Evolutionary conservation across 169 alveolate genomes (phyloP).

Genomic region (Plasmodium gallinaceum): DNA sequence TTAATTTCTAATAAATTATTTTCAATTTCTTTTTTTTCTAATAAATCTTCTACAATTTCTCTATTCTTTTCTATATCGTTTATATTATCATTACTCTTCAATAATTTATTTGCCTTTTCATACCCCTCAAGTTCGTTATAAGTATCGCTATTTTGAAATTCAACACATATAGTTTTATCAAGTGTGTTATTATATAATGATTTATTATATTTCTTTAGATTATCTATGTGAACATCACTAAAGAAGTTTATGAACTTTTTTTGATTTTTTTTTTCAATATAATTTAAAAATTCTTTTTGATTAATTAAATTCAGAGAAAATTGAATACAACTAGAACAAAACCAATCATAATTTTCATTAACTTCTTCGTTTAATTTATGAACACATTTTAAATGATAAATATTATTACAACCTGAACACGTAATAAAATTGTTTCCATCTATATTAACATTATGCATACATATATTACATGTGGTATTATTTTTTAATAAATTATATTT

Average conservation of each 20-base stretch:
- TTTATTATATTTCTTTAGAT: not conserved
- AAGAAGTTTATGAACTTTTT: constrained; percentile 24
- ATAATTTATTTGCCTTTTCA: constrained; percentile 27
- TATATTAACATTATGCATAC: constrained; percentile 59
- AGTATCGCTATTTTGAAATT: not conserved
- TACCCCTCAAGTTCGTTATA: constrained; percentile 2
- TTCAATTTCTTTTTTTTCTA: constrained; percentile 21
- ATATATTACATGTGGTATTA: constrained; percentile 68
- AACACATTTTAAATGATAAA: constrained; percentile 75
- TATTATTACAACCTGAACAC: constrained; percentile 75
- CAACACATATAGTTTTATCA: not conserved
- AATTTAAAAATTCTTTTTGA: constrained; percentile 44
- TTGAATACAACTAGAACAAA: constrained; percentile 58
- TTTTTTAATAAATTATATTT: constrained; percentile 64
- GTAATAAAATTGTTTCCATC: constrained; percentile 19
- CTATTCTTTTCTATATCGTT: constrained; percentile 27
- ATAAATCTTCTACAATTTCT: constrained; percentile 23
- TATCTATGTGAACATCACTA: constrained; percentile 14
- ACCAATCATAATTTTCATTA: constrained; percentile 76
- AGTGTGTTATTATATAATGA: not conserved
- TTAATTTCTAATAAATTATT: constrained; percentile 14
- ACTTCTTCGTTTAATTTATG: constrained; percentile 47
- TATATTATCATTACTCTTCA: constrained; percentile 51
- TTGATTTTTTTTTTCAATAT: constrained; percentile 59
- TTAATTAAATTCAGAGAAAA: constrained; percentile 49